Percentiles rank a stretch among this genome's conserved stretches.
These are phyloP conservation scores for Claviceps pazoutovae DNA, from an alignment of 2,329 filamentous ascomycete genomes.

Conservation along the genomic window DNA sequence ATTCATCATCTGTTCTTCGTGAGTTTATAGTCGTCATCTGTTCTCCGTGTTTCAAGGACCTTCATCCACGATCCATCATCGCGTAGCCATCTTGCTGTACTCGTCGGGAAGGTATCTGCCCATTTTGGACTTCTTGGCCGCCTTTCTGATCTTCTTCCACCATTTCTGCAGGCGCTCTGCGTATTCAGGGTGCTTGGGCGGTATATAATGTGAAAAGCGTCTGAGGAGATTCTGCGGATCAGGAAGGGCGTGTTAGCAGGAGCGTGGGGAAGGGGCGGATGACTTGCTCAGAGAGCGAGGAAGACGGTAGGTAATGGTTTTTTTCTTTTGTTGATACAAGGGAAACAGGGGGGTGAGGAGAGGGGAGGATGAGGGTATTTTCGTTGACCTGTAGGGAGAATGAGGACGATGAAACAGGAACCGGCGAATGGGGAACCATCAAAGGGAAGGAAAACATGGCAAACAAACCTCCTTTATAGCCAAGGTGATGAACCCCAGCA, in stretches of 20 bases:
- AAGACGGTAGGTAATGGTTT: no score
- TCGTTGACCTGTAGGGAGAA: not conserved
- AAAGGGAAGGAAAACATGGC: not conserved
- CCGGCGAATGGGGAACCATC: not conserved
- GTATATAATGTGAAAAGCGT: constrained; percentile 14
- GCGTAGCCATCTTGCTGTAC: constrained; percentile 18
- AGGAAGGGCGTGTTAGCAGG: not conserved
- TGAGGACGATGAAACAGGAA: not conserved
- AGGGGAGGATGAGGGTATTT: not conserved
- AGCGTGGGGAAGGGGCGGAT: not conserved
- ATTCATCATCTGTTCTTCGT: constrained; percentile 1
- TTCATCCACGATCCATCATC: not conserved
- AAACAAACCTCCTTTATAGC: constrained; percentile 19
- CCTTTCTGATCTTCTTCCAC: constrained; percentile 21
- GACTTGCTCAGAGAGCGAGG: not conserved
- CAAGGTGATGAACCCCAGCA: constrained; percentile 24
- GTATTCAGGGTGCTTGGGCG: constrained; percentile 17
- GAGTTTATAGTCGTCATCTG: not conserved
- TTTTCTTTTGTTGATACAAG: no score
- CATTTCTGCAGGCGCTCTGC: constrained; percentile 17
- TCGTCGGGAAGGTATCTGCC: constrained; percentile 21
- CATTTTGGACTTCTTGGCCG: constrained; percentile 22
- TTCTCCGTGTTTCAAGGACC: not conserved
- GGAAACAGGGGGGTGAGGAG: not conserved
- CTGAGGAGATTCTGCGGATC: constrained; percentile 17